These are phyloP conservation scores for Diversispora epigaea DNA, from an alignment of 192 early-diverging fungal genomes.

Conservation along the genomic window DNA sequence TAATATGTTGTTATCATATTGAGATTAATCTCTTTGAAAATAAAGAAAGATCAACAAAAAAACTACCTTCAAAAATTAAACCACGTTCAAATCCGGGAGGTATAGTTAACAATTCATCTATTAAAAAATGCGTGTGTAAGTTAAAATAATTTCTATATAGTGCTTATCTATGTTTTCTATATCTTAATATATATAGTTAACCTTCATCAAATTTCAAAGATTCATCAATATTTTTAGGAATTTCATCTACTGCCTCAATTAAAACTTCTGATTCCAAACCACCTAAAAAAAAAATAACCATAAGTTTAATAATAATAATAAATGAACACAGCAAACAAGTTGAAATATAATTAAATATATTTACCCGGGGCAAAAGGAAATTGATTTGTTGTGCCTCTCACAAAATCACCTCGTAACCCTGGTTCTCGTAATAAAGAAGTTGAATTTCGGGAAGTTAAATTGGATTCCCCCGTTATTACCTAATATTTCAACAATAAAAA, in stretches of 20 bases:
- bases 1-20: neutral
- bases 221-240: conserved; percentile 37
- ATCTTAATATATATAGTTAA: neutral
- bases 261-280: conserved; percentile 58
- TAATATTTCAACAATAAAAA: neutral
- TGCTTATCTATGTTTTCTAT: neutral
- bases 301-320: neutral
- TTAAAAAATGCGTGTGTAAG: conserved; percentile 2
- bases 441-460: conserved; percentile 60
- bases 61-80: conserved; percentile 47
- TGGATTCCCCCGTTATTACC: conserved; percentile 22
- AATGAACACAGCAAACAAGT: neutral
- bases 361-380: conserved; percentile 77
- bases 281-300: conserved; percentile 33
- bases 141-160: neutral
- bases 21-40: neutral
- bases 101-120: conserved; percentile 51
- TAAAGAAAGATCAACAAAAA: conserved; percentile 19
- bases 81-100: conserved; percentile 77
- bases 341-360: conserved; percentile 19
- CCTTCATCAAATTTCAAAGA: conserved; percentile 40
- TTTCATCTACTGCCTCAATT: conserved; percentile 30
- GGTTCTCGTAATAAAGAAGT: conserved; percentile 69
- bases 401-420: conserved; percentile 60
- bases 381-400: conserved; percentile 64